Base-by-base conservation (phyloP, 768 basidiomycete genomes). In the Suillus hirtellus region DNA sequence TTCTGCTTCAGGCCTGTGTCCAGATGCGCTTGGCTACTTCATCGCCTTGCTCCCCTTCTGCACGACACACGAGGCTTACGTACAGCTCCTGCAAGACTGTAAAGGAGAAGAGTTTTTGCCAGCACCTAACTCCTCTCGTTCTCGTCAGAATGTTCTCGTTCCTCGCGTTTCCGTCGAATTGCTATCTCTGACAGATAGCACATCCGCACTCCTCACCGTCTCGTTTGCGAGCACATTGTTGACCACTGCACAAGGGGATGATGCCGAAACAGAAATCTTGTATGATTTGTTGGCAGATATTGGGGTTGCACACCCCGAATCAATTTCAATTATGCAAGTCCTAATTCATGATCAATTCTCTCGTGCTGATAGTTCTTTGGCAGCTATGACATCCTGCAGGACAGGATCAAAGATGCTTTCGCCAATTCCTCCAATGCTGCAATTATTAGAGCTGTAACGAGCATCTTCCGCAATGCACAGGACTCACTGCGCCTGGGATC, bases 221-320 rank as follows among this genome's bases (percentile, higher is more conserved):
- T 89, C 93, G 1, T 90, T 96, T 69, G 79, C 88, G 44, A 86
- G 86, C 3, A 87, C 90, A 1, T 90, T 96, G 75, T 79, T 95
- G 15, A 78, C 79, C 50, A 89, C 85, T 8, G 88, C 91, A 1
- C 88, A 92, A 69, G 87, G 89, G 3, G 91, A 93, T 65, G 91
- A 93, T 66, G 79, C 82, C 1, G 95, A 97, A 76, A 89, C 88
- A 2, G 86, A 93, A 72, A 88, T 95, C 46, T 74, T 96, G 52
- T 95, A 90, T 73, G 81, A 82, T 54, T 72, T 96, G 38, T 80
- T 97, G 37, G 85, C 90, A 37, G 89, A 93, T 49, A 82, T 93
- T 15, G 84, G 87, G 17, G 76, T 77, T 8, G 75, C 79, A 10
- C 89, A 86, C 73, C 93, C 93, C 1, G 90, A 94, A 21, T 82